Evolutionary conservation across 257 asterid genomes (phyloP), one percentile per base, ranked within the genome.

Genomic region (Rhazya stricta): DNA sequence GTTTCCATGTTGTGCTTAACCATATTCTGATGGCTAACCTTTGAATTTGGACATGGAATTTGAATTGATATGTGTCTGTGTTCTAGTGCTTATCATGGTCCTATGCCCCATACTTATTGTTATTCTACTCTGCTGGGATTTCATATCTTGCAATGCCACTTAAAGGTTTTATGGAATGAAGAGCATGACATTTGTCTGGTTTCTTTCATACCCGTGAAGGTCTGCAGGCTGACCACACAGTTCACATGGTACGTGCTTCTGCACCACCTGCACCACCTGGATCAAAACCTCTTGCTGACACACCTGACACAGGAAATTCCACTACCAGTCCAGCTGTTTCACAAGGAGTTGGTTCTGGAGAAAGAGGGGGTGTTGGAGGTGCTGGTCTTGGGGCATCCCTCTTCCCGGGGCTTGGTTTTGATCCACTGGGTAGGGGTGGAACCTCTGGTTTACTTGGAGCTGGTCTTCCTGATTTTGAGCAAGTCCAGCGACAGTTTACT

Each of bases 211-310:
- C 39, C 66, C 42, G 1, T 23, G 84, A 84, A 88, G 94, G 89
- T 69, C 77, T 89, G 74, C 89, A 89, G 80, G 88, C 85, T 67
- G 90, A 86, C 84, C 94, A 89, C 82, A 89, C 94, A 3, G 77
- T 89, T 65, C 94, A 89, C 74, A 79, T 89, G 86, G 88, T 89
- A 58, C 86, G 91, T 63, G 91, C 90, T 61, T 89, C 73, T 81
- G 84, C 86, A 61, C 81, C 91, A 77, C 80, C 73, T 81, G 84
- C 86, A 61, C 81, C 91, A 77, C 80, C 84, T 72, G 75, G 83
- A 18, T 58, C 89, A 41, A 76, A 83, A 29, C 81, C 85, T 18
- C 9, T 34, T 5, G n/a, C 45, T 0, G 36, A 68, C 61, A 4
- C 83, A 7, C 46, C 80, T 77, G 79, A 30, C 65, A 79, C 87